Base-by-base conservation (phyloP, 768 basidiomycete species). In the Lactarius deliciosus region DNA sequence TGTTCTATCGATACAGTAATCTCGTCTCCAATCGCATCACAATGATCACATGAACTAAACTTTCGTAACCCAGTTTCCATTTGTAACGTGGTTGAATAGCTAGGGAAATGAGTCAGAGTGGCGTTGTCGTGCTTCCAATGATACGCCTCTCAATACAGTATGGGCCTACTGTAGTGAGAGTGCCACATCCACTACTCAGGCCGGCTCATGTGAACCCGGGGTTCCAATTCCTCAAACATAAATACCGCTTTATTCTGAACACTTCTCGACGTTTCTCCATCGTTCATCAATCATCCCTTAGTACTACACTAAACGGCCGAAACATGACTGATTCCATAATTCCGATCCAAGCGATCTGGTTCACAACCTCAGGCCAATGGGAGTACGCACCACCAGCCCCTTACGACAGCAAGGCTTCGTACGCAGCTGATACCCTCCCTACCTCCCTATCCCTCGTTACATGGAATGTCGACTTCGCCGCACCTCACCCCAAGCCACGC, bases 401-500 rank as follows among this genome's bases (percentile, higher is more conserved):
- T 64, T 75, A 75, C 45, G 70, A 76, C 69, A 43, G 38, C 50
- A 73, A 72, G 50, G 76, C 78, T 9, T 72, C 75, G 9, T n/a
- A 64, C 3, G 25, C 16, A 16, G 22, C 54, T 2, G 60, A 13
- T 15, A 16, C 9, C 9, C 74, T 78, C 58, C 82, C 83, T n/a
- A 72, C 79, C 34, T 77, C 77, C 41, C 71, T 91, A 58, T 79
- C 79, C 64, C 74, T 92, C 58, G 74, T 92, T 68, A 86, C 88
- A 34, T 92, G 90, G 90, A 92, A 92, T 75, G 71, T 92, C 62
- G 83, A 88, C 72, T 86, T 82, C 72, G 69, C 73, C 47, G 75
- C 76, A 18, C 69, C 73, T 0, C 70, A 78, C 47, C 72, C 72
- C 11, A 77, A 76, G 53, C 77, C 78, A 64, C 84, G 90, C 8